Percentiles rank a stretch among this genome's conserved stretches.
Conservation (phyloP, 1,139 yeast species). For the Suhomyces bolitotheri region DNA sequence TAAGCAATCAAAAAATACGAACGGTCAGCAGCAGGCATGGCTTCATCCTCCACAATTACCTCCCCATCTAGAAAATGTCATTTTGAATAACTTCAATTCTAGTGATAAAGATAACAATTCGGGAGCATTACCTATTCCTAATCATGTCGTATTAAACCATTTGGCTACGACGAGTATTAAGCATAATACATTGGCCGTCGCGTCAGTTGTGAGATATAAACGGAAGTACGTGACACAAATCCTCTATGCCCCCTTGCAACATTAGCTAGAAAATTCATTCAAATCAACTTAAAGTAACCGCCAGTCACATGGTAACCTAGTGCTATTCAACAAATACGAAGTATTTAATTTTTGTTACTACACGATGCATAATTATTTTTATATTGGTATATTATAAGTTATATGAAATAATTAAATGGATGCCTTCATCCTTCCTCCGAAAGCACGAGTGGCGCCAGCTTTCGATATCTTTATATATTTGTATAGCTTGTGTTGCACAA, state of each 20-base stretch:
- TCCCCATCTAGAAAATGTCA: conserved; percentile 50
- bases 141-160: conserved; percentile 50
- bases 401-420: no score
- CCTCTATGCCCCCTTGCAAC: conserved; percentile 50
- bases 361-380: no score
- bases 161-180: conserved; percentile 52
- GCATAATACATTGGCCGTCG: conserved; percentile 51
- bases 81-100: conserved; percentile 49
- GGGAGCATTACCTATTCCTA: conserved; percentile 52
- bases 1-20: conserved; percentile 62
- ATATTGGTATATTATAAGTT: no score
- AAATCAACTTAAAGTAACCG: no score
- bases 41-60: conserved; percentile 55
- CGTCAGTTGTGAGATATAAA: conserved; percentile 49
- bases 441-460: no score
- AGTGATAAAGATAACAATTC: conserved; percentile 47
- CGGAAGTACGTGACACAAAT: conserved; percentile 52
- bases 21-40: conserved; percentile 71
- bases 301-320: no score
- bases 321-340: no score
- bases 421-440: no score
- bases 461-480: no score
- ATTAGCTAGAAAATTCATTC: conserved; percentile 13
- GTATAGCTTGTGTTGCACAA: no score
- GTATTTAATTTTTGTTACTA: no score